Percentiles rank a stretch among this genome's conserved stretches.
Evolutionary conservation across 768 basidiomycete species (phyloP).

Genomic region (Obba rivulosa): DNA sequence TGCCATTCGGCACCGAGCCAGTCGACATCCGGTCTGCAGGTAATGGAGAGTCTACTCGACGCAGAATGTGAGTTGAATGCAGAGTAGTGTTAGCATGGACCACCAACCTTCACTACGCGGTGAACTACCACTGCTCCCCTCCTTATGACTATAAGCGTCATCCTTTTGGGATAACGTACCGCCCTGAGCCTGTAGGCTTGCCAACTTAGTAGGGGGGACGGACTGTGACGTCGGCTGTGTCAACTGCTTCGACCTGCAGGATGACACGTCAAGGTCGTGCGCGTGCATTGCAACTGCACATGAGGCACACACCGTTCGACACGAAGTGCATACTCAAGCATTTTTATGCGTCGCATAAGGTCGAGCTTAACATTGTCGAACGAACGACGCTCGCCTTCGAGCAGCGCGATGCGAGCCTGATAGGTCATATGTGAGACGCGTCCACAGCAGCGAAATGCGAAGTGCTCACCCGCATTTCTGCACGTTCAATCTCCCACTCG

Average conservation of each 20-base stretch:
- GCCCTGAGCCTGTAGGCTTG: conserved; percentile 50
- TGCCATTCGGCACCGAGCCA: conserved; percentile 50
- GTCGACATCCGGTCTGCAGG: conserved; percentile 52
- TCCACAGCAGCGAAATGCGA: not conserved
- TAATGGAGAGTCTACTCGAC: conserved; percentile 60
- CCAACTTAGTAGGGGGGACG: conserved; percentile 62
- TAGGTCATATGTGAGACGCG: conserved; percentile 1
- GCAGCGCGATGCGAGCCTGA: conserved; percentile 94
- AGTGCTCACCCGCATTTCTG: conserved; percentile 90
- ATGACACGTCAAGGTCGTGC: conserved; percentile 32
- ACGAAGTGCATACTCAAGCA: conserved; percentile 96
- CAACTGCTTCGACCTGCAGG: conserved; percentile 73
- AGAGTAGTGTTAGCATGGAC: conserved; percentile 4
- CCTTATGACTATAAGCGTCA: conserved; percentile 67
- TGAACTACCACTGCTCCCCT: conserved; percentile 76
- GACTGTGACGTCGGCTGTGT: conserved; percentile 51
- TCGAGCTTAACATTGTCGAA: conserved; percentile 97
- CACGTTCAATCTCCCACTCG: conserved; percentile 99
- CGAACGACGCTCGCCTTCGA: conserved; percentile 95
- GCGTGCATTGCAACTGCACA: conserved; percentile 6
- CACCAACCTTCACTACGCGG: conserved; percentile 76
- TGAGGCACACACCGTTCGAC: conserved; percentile 80
- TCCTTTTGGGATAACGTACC: conserved; percentile 57
- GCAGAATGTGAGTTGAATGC: conserved; percentile 11
- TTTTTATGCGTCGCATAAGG: conserved; percentile 94